Evolutionary conservation across 2,329 filamentous ascomycete genomes (phyloP), one percentile per base, ranked within the genome.

Genomic region (Teratosphaeria destructans): DNA sequence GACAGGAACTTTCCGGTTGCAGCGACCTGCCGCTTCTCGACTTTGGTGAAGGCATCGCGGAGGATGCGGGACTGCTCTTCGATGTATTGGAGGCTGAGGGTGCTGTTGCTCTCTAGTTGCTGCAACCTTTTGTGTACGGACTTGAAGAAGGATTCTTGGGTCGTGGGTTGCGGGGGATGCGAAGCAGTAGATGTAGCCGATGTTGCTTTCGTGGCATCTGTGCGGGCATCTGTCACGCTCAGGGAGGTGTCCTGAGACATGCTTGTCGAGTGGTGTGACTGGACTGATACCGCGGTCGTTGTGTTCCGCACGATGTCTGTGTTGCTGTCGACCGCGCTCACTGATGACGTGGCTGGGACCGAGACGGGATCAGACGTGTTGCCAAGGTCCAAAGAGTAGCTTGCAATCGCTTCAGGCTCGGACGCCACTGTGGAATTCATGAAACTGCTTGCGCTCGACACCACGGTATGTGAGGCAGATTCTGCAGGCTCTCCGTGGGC

Each of bases 101-200:
- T 95, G 11, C 92, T 90, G 72, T 97, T 99, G 16, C 89, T 84
- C 73, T 99, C 94, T 7, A 97, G 85, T 67, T 92, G 86, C 64
- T 93, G 89, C 4, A 99, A 81, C 1, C 94, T 89, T 74, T 97
- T 97, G 63, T 92, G 90, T 8, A 97, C 87, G 3, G 91, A 90
- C 73, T 97, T 97, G 81, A 96, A 99, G 75, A 99, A 97, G 1
- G 89, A 94, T 72, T 99, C 94, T 73, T 99, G 94, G 0, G 95
- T 94, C 0, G 92, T 91, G 2, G 93, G 92, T 76, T 65, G 82
- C 75, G 29, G 77, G 75, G 52, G 79, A 69, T 59, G 52, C 27
- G 8, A 78, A 75, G 29, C 75, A 66, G 29, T 62, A 61, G 32
- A 71, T 59, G 59, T 59, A 14, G 52, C 52, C 14, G 52, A 47